Evolutionary conservation across 495 filamentous ascomycete species (phyloP).

Genomic region (Penicillium cataractarum): DNA sequence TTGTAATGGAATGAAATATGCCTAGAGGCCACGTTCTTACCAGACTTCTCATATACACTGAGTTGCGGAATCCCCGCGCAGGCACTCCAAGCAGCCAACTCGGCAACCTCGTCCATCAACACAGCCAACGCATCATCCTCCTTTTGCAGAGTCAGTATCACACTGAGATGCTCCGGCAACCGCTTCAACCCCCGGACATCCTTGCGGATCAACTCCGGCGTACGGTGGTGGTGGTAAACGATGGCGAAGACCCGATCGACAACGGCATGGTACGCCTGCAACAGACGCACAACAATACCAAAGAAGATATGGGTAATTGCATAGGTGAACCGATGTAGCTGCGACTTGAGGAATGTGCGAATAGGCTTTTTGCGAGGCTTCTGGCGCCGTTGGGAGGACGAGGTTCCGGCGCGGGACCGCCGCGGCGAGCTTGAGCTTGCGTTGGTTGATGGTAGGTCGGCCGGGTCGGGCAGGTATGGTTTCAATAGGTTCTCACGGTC

Average conservation of each 20-base stretch:
- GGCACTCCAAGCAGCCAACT: slow-evolving; percentile 89
- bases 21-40: slow-evolving; percentile 49
- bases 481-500: slow-evolving; percentile 74
- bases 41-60: slow-evolving; percentile 89
- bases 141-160: slow-evolving; percentile 76
- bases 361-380: slow-evolving; percentile 53
- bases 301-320: slow-evolving; percentile 78
- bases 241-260: slow-evolving; percentile 75
- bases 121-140: slow-evolving; percentile 74
- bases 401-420: slow-evolving; percentile 15
- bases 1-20: no score
- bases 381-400: slow-evolving; percentile 33
- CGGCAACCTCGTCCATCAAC: slow-evolving; percentile 85
- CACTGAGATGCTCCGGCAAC: slow-evolving; percentile 83
- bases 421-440: slow-evolving; percentile 12
- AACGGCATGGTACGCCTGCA: slow-evolving; percentile 77
- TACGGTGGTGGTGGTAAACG: slow-evolving; percentile 89
- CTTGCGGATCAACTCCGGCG: slow-evolving; percentile 83
- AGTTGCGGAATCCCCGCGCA: slow-evolving; percentile 82
- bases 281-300: slow-evolving; percentile 79
- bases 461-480: slow-evolving; percentile 73
- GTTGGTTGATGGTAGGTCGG: slow-evolving; percentile 31
- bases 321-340: slow-evolving; percentile 71
- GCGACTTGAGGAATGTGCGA: slow-evolving; percentile 66
- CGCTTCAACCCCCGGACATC: slow-evolving; percentile 77